These are phyloP conservation scores for Zasmidium cellare DNA, from an alignment of 2,329 filamentous ascomycete species.

Conservation along the genomic window DNA sequence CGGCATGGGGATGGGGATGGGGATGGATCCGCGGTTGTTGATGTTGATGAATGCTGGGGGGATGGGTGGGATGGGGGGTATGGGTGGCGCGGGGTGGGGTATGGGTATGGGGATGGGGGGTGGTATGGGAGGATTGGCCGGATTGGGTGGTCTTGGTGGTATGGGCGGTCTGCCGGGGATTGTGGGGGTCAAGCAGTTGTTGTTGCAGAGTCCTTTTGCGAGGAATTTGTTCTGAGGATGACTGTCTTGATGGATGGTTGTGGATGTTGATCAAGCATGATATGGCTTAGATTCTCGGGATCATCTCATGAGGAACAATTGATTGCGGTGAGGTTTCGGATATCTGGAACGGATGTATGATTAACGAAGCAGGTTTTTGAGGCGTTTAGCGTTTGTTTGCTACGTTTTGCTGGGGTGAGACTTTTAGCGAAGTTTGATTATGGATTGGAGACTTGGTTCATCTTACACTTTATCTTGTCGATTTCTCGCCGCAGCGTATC, in stretches of 20 bases:
- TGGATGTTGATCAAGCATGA: neutral
- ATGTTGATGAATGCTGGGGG: neutral
- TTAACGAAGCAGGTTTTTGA: no score
- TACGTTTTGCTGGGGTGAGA: neutral
- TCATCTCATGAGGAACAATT: no score
- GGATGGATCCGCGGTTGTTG: neutral
- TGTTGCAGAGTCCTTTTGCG: neutral
- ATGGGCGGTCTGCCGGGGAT: neutral
- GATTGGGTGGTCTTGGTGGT: neutral
- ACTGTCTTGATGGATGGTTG: neutral
- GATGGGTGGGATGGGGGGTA: neutral
- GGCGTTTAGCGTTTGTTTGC: no score
- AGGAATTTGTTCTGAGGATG: neutral
- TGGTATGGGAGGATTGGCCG: neutral
- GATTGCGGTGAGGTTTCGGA: no score
- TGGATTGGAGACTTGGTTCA: neutral
- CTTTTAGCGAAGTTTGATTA: neutral
- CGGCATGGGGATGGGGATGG: neutral
- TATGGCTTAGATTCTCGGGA: neutral
- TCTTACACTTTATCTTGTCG: constrained; percentile 2
- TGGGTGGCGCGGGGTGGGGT: neutral
- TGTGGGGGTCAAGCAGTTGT: neutral
- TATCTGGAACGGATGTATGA: no score
- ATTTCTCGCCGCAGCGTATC: no score
- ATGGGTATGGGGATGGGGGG: neutral